Evolutionary conservation across 2,329 filamentous ascomycete genomes (phyloP), one percentile per base, ranked within the genome.

Genomic region (Fusarium papillatum): DNA sequence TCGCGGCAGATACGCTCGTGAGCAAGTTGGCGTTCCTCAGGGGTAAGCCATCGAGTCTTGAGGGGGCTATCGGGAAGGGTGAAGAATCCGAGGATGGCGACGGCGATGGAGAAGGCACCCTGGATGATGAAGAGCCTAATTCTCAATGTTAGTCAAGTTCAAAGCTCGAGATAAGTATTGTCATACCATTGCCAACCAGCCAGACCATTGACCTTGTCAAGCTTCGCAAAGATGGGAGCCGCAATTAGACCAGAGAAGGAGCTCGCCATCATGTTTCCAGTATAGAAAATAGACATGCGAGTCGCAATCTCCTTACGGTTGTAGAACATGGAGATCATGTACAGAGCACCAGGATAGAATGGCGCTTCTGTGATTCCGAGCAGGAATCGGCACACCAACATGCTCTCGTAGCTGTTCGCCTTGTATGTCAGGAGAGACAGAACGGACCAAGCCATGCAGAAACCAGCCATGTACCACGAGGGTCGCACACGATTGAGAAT

Each of bases 241-340:
- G 85, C 86, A 39, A 89, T 86, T 4, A 88, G 79, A 3, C 87
- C 86, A 0, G 84, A 84, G 64, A 88, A 87, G 2, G 84, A 82
- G 9, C 80, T 83, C 5, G 82, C 81, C 11, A 83, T 69, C 19
- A 84, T 80, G 19, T 82, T 83, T 3, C 85, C 85, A 0, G 86
- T 83, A 70, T 88, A 88, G 2, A 88, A 81, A 67, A 88, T 84
- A 3, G 86, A 84, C 11, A 87, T 84, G 50, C 86, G 82, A 2
- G 83, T 80, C n/a, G 84, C 82, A 31, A 88, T 76, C 74, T 87
- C 85, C 75, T 89, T 87, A 38, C 88, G 83, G 4, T 88, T 90
- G 79, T 91, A 91, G 81, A 88, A 91, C 43, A 88, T 86, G 2
- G 86, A 87, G 5, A 91, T 82, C 64, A 90, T 85, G 63, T 82